A percentile compares a stretch with the other conserved stretches of the same genome.
Evolutionary conservation across 2,329 filamentous ascomycete genomes (phyloP).

Genomic region (Venturia asperata): DNA sequence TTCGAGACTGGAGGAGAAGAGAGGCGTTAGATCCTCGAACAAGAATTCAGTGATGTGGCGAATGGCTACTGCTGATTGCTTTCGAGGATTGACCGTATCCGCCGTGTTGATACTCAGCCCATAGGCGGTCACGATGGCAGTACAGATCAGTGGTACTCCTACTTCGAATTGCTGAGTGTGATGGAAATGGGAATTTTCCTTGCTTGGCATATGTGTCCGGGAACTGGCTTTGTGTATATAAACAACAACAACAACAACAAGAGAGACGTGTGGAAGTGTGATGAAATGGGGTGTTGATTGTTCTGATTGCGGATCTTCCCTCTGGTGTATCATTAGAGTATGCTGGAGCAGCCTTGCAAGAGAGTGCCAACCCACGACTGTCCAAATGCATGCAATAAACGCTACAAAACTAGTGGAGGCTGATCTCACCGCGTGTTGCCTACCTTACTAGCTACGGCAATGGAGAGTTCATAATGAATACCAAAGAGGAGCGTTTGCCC

Average conservation of each 20-base stretch:
- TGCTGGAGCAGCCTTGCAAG: no score
- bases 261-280: no score
- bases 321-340: no score
- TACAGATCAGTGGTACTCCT: no score
- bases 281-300: no score
- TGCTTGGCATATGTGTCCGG: no score
- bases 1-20: slow-evolving; percentile 71
- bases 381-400: background rate
- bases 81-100: background rate
- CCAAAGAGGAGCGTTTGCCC: background rate
- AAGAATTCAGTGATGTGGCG: slow-evolving; percentile 39
- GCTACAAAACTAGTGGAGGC: background rate
- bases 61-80: background rate
- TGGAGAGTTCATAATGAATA: background rate
- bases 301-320: no score
- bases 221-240: no score
- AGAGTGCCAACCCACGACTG: no score
- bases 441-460: background rate
- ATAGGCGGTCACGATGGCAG: background rate
- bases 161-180: no score
- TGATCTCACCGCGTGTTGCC: background rate
- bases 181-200: no score
- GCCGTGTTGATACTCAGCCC: background rate
- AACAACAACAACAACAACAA: no score
- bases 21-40: slow-evolving; percentile 78